Percentiles rank a stretch among this genome's conserved stretches.
These are phyloP conservation scores for Solanum lycopersicoides DNA, from an alignment of 257 asterid species.

Conservation along the genomic window DNA sequence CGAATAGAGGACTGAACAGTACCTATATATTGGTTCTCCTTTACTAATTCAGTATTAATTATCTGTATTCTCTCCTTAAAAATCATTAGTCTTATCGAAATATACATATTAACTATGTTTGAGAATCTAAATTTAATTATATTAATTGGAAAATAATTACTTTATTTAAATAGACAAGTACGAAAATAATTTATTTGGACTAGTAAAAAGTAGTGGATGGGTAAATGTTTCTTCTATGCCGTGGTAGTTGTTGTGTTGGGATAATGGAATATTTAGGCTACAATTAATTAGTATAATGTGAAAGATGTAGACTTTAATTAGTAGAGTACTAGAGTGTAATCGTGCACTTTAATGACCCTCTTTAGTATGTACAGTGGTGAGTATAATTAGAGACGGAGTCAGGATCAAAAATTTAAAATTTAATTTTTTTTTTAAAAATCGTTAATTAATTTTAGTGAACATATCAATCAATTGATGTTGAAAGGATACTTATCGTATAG, in stretches of 20 bases:
- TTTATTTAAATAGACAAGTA: not conserved
- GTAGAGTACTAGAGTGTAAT: not conserved
- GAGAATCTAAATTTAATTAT: not conserved
- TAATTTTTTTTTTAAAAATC: accelerated
- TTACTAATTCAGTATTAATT: no score
- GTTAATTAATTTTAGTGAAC: no score
- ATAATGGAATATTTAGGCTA: not conserved
- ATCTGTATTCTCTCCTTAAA: no score
- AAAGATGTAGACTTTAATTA: not conserved
- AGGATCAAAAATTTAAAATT: accelerated
- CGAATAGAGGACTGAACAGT: no score
- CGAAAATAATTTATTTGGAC: not conserved
- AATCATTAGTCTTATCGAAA: not conserved
- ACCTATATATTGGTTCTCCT: no score
- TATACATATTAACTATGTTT: not conserved
- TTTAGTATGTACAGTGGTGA: not conserved
- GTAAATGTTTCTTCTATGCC: not conserved
- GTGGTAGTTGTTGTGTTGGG: not conserved
- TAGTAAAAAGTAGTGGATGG: not conserved
- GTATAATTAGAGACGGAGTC: not conserved
- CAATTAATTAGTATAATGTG: not conserved
- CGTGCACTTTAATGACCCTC: not conserved
- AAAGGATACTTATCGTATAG: no score
- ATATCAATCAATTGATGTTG: no score
- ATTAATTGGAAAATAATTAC: not conserved